Evolutionary conservation across 129 eudicot genomes (phyloP).

Genomic region (Flaveria linearis): DNA sequence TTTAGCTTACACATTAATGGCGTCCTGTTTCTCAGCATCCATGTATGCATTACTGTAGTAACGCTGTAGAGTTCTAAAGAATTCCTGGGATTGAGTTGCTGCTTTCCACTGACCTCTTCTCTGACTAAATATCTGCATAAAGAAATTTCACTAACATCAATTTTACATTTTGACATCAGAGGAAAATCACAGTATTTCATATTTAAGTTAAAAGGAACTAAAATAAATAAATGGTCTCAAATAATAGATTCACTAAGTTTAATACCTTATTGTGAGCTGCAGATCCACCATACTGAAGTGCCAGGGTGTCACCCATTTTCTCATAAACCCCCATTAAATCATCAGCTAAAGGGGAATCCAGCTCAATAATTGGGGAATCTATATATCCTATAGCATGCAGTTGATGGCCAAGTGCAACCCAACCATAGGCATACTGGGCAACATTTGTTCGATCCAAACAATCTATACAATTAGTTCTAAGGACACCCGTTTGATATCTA

Average conservation of each 20-base stretch:
- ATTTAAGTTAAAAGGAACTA: neutral
- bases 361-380: conserved; percentile 48
- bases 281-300: conserved; percentile 95
- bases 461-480: conserved; percentile 96
- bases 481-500: conserved; percentile 74
- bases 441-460: conserved; percentile 98
- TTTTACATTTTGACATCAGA: neutral
- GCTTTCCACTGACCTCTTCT: conserved; percentile 97
- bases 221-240: neutral
- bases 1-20: conserved; percentile 83
- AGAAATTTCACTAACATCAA: neutral
- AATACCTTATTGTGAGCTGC: conserved; percentile 98
- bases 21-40: conserved; percentile 97
- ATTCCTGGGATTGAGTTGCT: conserved; percentile 90
- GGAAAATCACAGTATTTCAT: conserved; percentile 10
- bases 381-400: conserved; percentile 75
- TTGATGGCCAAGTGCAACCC: conserved; percentile 93
- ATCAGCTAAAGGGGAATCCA: conserved; percentile 73
- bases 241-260: neutral
- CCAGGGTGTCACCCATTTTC: conserved; percentile 97
- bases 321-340: conserved; percentile 79
- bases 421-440: conserved; percentile 93
- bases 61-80: conserved; percentile 88
- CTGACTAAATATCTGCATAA: conserved; percentile 79
- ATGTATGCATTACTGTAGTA: conserved; percentile 94